Evolutionary conservation across 805 yeast genomes (phyloP), one percentile per base, ranked within the genome.

Genomic region (Hanseniaspora vineae): DNA sequence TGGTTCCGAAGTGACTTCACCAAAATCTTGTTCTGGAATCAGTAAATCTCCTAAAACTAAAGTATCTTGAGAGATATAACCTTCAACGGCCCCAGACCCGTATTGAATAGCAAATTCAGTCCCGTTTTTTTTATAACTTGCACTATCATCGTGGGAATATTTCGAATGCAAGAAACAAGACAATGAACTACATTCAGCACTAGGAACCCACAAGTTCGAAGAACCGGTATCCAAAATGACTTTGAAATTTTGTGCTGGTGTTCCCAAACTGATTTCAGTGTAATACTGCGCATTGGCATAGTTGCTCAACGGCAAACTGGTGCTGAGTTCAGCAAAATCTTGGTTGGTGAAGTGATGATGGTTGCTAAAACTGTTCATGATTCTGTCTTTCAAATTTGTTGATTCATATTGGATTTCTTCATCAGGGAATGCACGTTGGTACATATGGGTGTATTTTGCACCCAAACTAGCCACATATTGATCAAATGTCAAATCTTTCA

Each of bases 191-290:
- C 98, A 92, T 55, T 85, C 88, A 42, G 73, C 55, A 51, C 94
- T 77, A 47, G 98, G 98, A 53, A 92, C 87, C 98, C 98, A 92
- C 70, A 92, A 73, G 68, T 92, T 92, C 42, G 97, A 84, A 42
- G 96, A 85, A 39, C 98, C 98, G 23, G 98, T 90, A 67, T 92
- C 98, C 60, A 92, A 73, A 53, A 92, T 79, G 45, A 92, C 97
- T 73, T 90, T 90, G 69, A 92, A 92, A 15, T 76, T 65, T 71
- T 92, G 98, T 45, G 84, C 86, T 10, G 98, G 98, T 39, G 96
- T 84, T 56, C 98, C 98, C 50, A 92, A 60, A 49, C 79, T 72
- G 58, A 92, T 84, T 61, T 90, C 97, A 42, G 98, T 83, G 65
- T 75, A 92, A 69, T 92, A 90, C 70, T 92, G 98, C 42, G 97